Conservation (phyloP, 805 yeast genomes). For the Starmerella bombicola region DNA sequence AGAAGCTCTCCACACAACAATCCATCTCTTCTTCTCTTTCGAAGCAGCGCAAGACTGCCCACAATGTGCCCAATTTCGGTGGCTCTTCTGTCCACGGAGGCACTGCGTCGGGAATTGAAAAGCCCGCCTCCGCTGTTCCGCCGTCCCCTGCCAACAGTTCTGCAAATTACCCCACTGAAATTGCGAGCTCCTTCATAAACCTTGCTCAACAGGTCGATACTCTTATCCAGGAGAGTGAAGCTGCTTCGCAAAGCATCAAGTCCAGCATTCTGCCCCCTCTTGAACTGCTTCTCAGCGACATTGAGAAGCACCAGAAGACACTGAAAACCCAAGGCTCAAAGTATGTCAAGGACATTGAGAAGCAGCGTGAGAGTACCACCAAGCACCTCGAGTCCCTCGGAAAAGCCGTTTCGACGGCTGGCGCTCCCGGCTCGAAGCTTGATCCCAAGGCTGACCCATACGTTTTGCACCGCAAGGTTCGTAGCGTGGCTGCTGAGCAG, state of each 20-base stretch:
- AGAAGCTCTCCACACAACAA: slow-evolving; percentile 24
- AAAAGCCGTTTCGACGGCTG: slow-evolving; percentile 23
- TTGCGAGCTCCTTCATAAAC: slow-evolving; percentile 20
- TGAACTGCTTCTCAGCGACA: slow-evolving; percentile 32
- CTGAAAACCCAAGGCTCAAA: slow-evolving; percentile 30
- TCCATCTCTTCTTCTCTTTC: slow-evolving; percentile 24
- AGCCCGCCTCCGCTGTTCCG: not conserved
- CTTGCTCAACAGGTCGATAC: slow-evolving; percentile 28
- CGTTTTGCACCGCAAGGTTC: slow-evolving; percentile 31
- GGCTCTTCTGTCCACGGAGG: slow-evolving; percentile 15
- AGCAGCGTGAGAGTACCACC: slow-evolving; percentile 28
- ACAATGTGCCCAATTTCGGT: slow-evolving; percentile 28
- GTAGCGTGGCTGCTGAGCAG: slow-evolving; percentile 33
- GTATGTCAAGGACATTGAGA: slow-evolving; percentile 31
- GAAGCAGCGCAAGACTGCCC: slow-evolving; percentile 27
- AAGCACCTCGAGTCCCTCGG: slow-evolving; percentile 32
- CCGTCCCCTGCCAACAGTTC: not conserved
- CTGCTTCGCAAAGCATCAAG: slow-evolving; percentile 31
- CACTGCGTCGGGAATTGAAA: not conserved
- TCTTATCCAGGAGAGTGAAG: slow-evolving; percentile 28
- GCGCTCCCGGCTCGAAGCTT: slow-evolving; percentile 26
- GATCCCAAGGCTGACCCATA: slow-evolving; percentile 39
- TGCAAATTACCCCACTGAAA: not conserved
- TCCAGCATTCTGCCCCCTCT: slow-evolving; percentile 34
- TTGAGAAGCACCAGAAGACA: slow-evolving; percentile 35